A percentile compares a stretch with the other conserved stretches of the same genome.
Conservation (phyloP, 2,329 filamentous ascomycete species). For the Neofusicoccum kwambonambiense region DNA sequence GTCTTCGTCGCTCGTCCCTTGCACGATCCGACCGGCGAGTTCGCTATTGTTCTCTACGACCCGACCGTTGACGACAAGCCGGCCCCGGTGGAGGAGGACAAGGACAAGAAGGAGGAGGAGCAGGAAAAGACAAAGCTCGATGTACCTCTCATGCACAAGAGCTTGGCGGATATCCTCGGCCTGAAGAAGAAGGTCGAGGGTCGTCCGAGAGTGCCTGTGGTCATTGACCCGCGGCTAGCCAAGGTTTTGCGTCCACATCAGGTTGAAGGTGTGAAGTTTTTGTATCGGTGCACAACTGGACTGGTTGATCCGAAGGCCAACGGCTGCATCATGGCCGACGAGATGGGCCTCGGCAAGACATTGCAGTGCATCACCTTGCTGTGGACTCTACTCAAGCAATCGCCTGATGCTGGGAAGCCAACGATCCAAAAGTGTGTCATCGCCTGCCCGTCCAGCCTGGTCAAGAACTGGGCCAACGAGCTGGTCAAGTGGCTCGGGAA, state of each 20-base stretch:
- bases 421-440: constrained; percentile 97
- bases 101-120: constrained; percentile 48
- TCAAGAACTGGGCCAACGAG: constrained; percentile 98
- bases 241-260: constrained; percentile 96
- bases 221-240: constrained; percentile 85
- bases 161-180: constrained; percentile 88
- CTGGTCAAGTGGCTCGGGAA: constrained; percentile 93
- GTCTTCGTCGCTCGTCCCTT: constrained; percentile 84
- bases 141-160: constrained; percentile 86
- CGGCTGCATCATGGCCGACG: constrained; percentile 98
- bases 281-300: constrained; percentile 94
- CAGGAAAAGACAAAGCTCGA: constrained; percentile 59
- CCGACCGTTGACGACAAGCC: constrained; percentile 88
- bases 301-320: constrained; percentile 91
- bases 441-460: constrained; percentile 92
- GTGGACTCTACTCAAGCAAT: constrained; percentile 96
- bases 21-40: constrained; percentile 93
- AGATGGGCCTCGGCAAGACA: constrained; percentile 98
- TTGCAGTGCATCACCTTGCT: constrained; percentile 94
- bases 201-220: constrained; percentile 87
- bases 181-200: constrained; percentile 88
- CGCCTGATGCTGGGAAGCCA: constrained; percentile 86
- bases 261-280: constrained; percentile 95
- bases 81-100: constrained; percentile 42
- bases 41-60: constrained; percentile 93